Evolutionary conservation across 2,329 filamentous ascomycete genomes (phyloP).

Genomic region (Trematosphaeria pertusa): DNA sequence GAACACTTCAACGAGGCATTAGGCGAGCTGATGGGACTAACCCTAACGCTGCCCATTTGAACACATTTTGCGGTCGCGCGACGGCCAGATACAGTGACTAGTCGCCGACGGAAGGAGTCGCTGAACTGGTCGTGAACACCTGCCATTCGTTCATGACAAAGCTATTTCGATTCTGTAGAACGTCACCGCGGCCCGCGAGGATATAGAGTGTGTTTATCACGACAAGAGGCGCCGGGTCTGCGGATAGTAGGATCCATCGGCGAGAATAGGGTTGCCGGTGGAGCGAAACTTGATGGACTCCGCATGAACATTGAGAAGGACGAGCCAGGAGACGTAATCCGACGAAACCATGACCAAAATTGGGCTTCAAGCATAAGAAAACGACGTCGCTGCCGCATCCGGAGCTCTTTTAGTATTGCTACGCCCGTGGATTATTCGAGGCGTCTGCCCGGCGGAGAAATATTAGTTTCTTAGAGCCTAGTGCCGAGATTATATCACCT

Average conservation of each 20-base stretch:
- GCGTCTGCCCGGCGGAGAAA: too few species aligned
- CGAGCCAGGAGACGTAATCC: too few species aligned
- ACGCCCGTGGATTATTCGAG: too few species aligned
- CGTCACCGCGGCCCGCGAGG: conserved; percentile 46
- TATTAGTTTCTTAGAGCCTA: too few species aligned
- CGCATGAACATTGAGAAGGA: too few species aligned
- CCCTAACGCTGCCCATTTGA: conserved; percentile 49
- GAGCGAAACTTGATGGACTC: conserved; percentile 1
- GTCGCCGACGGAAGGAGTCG: conserved; percentile 35
- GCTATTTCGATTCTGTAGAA: conserved; percentile 33
- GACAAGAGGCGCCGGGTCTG: conserved; percentile 50
- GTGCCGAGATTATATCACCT: too few species aligned
- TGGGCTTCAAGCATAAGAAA: too few species aligned
- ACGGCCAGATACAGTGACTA: conserved; percentile 46
- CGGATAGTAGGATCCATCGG: conserved; percentile 50
- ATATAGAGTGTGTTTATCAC: conserved; percentile 49
- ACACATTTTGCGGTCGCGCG: conserved; percentile 39
- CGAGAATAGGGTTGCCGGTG: conserved; percentile 47
- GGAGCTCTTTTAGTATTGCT: too few species aligned
- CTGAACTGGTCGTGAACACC: conserved; percentile 33
- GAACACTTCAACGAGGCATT: too few species aligned
- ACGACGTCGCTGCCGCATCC: too few species aligned
- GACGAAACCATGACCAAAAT: too few species aligned
- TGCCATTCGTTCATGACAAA: conserved; percentile 51
- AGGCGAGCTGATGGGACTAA: too few species aligned